Base-by-base conservation (phyloP, 176 grass and related monocot genomes). In the Rhynchospora pubera region DNA sequence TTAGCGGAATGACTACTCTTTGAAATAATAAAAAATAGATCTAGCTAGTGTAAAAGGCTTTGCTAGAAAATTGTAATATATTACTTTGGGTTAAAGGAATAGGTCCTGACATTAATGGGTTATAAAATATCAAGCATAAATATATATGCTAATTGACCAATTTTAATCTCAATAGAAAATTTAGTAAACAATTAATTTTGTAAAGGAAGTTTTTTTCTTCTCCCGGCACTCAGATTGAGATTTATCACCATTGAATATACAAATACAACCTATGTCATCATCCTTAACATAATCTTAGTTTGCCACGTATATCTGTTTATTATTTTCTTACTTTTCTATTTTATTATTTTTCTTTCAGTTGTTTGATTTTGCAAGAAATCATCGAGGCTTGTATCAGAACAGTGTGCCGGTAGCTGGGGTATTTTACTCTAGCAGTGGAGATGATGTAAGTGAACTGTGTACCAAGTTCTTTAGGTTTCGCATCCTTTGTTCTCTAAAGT, bases 391-490 rank as follows among this genome's bases (percentile, higher is more conserved):
- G 26, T 97, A 94, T 79, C 86, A 91, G 13, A 87, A 79, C 69
- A 97, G 91, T 74, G 84, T 97, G 28, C 89, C 85, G 8, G 58
- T 44, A 15, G 87, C 57, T 16, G 44, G 32, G 6, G 6, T 19
- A 11, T 97, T 89, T 80, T 97, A 97, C 55, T 0, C 32, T 11
- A 97, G 91, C 88, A 89, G 89, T 57, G 88, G 87, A 66, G 88
- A 94, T 28, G 91, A 97, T 70, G 92, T 94, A 83, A 71, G 48
- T 47, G 18, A 12, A 61, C 59, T 55, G 0, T n/a, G 75, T 59
- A 72, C 4, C 47, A 24, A 53, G 4, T 9, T 26, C 16, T 53
- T 75, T 75, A 12, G 52, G 12, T 52, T 52, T 28, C 26, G 10
- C 21, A 26, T 51, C 7, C 21, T 22, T 70, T 46, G 30, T 71